Base-by-base conservation (phyloP, 1,284 basidiomycete species). In the Prillingera fragicola region DNA sequence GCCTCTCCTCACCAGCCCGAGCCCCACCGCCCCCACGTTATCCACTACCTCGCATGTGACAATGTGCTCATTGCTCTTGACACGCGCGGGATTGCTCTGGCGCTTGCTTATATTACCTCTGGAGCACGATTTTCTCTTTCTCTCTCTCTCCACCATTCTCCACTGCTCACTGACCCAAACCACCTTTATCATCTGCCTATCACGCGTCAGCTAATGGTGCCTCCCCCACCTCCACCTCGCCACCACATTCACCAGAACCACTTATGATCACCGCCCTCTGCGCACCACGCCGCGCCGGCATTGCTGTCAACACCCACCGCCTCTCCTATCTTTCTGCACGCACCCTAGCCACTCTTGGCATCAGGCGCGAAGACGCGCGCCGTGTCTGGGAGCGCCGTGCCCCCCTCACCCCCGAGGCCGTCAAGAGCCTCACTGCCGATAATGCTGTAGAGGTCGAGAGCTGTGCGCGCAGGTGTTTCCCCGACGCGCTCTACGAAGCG, bases 351-450 rank as follows among this genome's bases (percentile, higher is more conserved):
- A 78, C 77, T 1, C 60, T 86, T 18, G 83, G 83, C 21, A 78
- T 87, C 36, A 77, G 83, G 18, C 80, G 84, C 33, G 89, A 94
- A 68, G 84, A 91, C 63, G 82, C 85, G 0, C 54, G 70, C 22
- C 73, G 89, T 29, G 80, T 87, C 42, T 92, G 88, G 88, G 89
- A 92, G 67, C 76, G 89, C n/a, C 77, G 89, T 10, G 80, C 79
- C 23, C 87, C 89, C 1, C 71, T 94, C 29, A 87, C 84, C 0
- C 89, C 89, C 0, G 77, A 80, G 6, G 80, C 78, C 4, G 82
- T 91, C 19, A 62, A 77, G 34, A 67, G 77, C 3, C 75, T 91
- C 8, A 14, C 34, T 52, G 28, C 29, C 21, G 22, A 40, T 33
- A 19, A 35, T 21, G 27, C 28, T 4, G 33, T 54, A 8, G 71